Evolutionary conservation across 2,329 filamentous ascomycete genomes (phyloP).

Genomic region (Cercospora sp.): DNA sequence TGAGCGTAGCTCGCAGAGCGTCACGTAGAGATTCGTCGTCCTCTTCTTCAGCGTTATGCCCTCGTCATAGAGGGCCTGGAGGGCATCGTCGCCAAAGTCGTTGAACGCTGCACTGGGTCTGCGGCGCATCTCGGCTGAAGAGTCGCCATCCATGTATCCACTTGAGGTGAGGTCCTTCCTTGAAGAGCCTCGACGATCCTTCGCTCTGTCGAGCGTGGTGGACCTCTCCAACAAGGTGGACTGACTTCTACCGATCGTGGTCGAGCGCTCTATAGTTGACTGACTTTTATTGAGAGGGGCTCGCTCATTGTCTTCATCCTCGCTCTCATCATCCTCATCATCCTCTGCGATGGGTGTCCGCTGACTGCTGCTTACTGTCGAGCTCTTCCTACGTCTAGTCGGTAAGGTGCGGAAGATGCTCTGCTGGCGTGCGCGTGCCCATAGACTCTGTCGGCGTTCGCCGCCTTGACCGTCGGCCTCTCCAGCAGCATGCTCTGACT

Average conservation of each 20-base stretch:
- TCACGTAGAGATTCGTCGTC: conserved; percentile 82
- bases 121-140: conserved; percentile 52
- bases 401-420: conserved; percentile 57
- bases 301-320: conserved; percentile 60
- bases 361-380: conserved; percentile 39
- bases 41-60: conserved; percentile 91
- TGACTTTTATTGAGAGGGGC: conserved; percentile 45
- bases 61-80: conserved; percentile 67
- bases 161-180: conserved; percentile 27
- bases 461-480: conserved; percentile 35
- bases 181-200: conserved; percentile 19
- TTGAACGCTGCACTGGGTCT: conserved; percentile 68
- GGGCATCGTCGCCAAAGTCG: conserved; percentile 74
- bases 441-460: conserved; percentile 36
- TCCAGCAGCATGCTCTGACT: conserved; percentile 53
- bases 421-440: conserved; percentile 38
- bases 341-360: conserved; percentile 55
- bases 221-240: conserved; percentile 25
- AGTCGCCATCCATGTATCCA: conserved; percentile 22
- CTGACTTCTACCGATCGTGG: conserved; percentile 13
- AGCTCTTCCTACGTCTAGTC: conserved; percentile 45
- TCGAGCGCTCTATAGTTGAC: conserved; percentile 27
- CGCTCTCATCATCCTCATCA: conserved; percentile 47
- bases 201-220: conserved; percentile 23
- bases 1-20: conserved; percentile 91